Evolutionary conservation across 768 basidiomycete species (phyloP).

Genomic region (Pisolithus marmoratus): DNA sequence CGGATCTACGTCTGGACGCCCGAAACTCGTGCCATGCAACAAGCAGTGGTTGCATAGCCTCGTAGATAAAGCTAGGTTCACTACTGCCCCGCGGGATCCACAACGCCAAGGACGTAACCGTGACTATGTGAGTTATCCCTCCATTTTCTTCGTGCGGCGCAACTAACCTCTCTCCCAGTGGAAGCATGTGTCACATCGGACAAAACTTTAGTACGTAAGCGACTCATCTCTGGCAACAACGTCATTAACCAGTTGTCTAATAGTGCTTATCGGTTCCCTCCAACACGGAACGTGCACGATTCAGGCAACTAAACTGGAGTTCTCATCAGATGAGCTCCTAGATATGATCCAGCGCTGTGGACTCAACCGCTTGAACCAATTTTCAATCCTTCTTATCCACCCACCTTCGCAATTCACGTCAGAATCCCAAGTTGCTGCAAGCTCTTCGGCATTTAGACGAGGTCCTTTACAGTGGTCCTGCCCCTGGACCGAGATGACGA

Average conservation of each 20-base stretch:
- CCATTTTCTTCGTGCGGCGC: constrained; percentile 12
- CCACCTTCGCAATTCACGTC: constrained; percentile 56
- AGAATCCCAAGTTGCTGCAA: constrained; percentile 54
- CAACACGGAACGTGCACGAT: constrained; percentile 71
- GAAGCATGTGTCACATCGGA: constrained; percentile 80
- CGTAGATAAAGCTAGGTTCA: constrained; percentile 52
- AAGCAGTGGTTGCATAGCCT: constrained; percentile 62
- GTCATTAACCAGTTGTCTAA: constrained; percentile 7
- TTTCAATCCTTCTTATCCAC: constrained; percentile 61
- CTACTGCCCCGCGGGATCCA: constrained; percentile 42
- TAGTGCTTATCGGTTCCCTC: constrained; percentile 67
- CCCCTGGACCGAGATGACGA: constrained; percentile 63
- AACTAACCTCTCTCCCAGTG: constrained; percentile 43
- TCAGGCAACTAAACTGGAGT: constrained; percentile 61
- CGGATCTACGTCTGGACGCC: constrained; percentile 79
- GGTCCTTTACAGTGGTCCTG: constrained; percentile 60
- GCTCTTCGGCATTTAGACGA: constrained; percentile 55
- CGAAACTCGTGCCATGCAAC: constrained; percentile 70
- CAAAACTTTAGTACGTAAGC: constrained; percentile 63
- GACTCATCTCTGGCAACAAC: constrained; percentile 17
- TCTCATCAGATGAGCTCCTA: constrained; percentile 61
- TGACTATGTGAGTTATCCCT: constrained; percentile 56
- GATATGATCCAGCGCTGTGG: constrained; percentile 65
- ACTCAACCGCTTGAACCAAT: constrained; percentile 73
- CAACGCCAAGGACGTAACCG: constrained; percentile 61